Base-by-base conservation (phyloP, 2,329 filamentous ascomycete species). In the Fusarium ambrosium region DNA sequence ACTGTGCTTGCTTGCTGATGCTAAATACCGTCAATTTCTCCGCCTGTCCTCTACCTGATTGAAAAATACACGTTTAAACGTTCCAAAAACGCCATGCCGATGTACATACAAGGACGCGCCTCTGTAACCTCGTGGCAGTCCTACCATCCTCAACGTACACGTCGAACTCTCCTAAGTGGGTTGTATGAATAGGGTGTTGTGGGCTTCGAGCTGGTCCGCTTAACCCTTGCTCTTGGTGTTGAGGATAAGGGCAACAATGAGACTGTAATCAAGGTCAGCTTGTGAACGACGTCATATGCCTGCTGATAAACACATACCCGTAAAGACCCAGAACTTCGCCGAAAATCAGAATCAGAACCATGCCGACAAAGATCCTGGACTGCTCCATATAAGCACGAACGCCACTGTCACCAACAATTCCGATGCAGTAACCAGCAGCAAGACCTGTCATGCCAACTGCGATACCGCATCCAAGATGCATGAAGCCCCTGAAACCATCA, bases 261-360 rank as follows among this genome's bases (percentile, higher is more conserved):
- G 90, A 55, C 95, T 97, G 78, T 39, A 8, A 18, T 2, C 11
- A 29, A 16, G 6, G 61, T 78, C 39, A 78, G 70, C 34, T 39
- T 58, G 16, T n/a, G 16, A 14, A 7, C 16, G 13, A 11, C 10
- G 60, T 75, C 68, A 72, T 62, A 29, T 11, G n/a, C 8, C 18
- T 8, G 16, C 4, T 16, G 4, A 29, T 22, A 16, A 10, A 16
- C 36, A 83, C 92, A 77, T 88, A 98, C 95, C 97, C 97, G 81
- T 99, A 99, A 36, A 99, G 92, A 83, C 97, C 97, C 82, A 99
- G 83, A 20, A 99, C 97, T 88, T 99, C 97, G 67, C 95, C 97
- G 82, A 99, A 99, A 90, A 99, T 99, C 74, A 98, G 89, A 78
- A 98, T 98, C 79, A 99, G 86, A 56, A 99, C 96, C 97, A 98